Evolutionary conservation across 345 rosid species (phyloP).

Genomic region (Isatis tinctoria): DNA sequence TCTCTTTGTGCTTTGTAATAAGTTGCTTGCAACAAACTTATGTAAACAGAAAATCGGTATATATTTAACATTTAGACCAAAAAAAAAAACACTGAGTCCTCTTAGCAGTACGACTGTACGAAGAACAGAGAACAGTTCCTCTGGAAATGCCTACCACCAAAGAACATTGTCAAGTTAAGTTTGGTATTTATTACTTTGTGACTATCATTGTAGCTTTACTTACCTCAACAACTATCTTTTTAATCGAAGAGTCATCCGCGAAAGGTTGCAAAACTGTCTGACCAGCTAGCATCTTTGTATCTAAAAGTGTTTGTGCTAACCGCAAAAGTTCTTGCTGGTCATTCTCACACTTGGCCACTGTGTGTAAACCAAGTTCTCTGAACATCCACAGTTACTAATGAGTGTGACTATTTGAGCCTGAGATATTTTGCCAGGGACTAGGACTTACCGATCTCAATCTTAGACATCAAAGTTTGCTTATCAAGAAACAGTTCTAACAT

Average conservation of each 20-base stretch:
- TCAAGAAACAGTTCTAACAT: background rate
- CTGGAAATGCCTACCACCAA: slow-evolving; percentile 70
- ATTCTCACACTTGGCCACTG: slow-evolving; percentile 53
- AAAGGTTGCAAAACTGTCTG: slow-evolving; percentile 78
- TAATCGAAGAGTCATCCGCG: slow-evolving; percentile 71
- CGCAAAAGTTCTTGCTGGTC: slow-evolving; percentile 66
- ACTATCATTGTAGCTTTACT: background rate
- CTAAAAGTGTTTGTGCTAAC: slow-evolving; percentile 85
- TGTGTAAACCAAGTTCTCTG: slow-evolving; percentile 83
- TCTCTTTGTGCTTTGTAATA: too few relatives aligned
- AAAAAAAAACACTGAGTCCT: slow-evolving; percentile 90
- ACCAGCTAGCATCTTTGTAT: slow-evolving; percentile 83
- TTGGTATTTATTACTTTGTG: background rate
- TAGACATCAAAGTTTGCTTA: background rate
- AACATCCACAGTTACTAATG: background rate
- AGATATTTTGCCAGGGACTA: background rate
- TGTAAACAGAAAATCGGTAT: too few relatives aligned
- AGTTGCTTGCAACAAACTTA: too few relatives aligned
- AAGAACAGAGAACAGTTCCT: slow-evolving; percentile 83
- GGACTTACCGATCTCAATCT: background rate
- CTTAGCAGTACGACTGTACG: slow-evolving; percentile 80
- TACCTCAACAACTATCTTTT: slow-evolving; percentile 75
- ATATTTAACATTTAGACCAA: too few relatives aligned
- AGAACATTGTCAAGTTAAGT: background rate
- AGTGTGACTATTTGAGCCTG: background rate